Evolutionary conservation across 306 rosid genomes (phyloP).

Genomic region (Trifolium subterraneum): DNA sequence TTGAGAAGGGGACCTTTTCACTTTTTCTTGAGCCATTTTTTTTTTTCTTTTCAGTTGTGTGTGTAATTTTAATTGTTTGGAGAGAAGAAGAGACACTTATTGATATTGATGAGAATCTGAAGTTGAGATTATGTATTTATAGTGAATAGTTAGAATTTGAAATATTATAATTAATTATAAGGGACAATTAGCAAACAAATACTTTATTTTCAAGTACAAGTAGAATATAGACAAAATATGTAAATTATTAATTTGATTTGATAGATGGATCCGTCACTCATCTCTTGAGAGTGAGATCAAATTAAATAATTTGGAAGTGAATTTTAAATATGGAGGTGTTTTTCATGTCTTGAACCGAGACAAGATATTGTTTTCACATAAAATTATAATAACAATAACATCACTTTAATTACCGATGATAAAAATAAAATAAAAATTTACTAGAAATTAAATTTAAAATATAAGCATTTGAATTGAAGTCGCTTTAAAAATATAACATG

Average conservation of each 20-base stretch:
- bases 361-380: no score
- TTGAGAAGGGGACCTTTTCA: constrained; percentile 45
- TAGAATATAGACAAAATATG: not conserved
- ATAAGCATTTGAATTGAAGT: no score
- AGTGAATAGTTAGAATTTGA: constrained; percentile 8
- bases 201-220: not conserved
- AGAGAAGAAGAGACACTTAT: constrained; percentile 12
- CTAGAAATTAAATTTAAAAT: no score
- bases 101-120: constrained; percentile 1
- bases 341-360: not conserved
- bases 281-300: not conserved
- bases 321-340: not conserved
- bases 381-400: no score
- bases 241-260: not conserved
- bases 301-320: not conserved
- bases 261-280: not conserved
- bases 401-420: no score
- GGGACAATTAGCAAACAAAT: not conserved
- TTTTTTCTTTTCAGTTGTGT: not conserved
- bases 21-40: constrained; percentile 37
- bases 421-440: no score
- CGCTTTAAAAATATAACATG: no score
- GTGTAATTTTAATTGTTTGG: not conserved
- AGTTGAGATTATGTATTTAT: constrained; percentile 43
- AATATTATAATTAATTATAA: not conserved